These are phyloP conservation scores for Tricholoma hemisulphureum DNA, from an alignment of 768 basidiomycete species.

Conservation along the genomic window DNA sequence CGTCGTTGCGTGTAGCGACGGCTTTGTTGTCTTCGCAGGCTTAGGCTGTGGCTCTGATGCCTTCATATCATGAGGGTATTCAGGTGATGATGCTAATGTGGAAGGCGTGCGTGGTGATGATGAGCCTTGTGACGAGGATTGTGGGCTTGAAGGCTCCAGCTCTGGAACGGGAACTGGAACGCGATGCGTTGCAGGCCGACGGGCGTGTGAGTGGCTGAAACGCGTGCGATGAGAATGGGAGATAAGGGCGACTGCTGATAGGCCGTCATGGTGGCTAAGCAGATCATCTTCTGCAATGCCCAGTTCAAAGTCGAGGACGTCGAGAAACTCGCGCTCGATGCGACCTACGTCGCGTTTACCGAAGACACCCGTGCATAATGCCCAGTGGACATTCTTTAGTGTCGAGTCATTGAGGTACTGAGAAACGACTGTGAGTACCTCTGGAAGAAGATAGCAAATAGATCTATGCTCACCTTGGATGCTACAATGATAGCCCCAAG, in stretches of 20 bases:
- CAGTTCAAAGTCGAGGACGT: conserved; percentile 76
- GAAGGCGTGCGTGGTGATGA: conserved; percentile 28
- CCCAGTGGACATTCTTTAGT: conserved; percentile 90
- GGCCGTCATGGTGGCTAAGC: conserved; percentile 48
- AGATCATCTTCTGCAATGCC: conserved; percentile 63
- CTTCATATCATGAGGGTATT: conserved; percentile 18
- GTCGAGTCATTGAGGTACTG: conserved; percentile 88
- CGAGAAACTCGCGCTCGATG: conserved; percentile 80
- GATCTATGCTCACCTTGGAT: conserved; percentile 57
- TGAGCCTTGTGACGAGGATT: conserved; percentile 32
- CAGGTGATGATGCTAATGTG: conserved; percentile 22
- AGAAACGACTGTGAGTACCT: conserved; percentile 7
- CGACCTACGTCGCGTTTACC: conserved; percentile 79
- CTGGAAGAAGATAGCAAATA: conserved; percentile 9
- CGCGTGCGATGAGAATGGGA: conserved; percentile 23
- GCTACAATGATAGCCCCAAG: conserved; percentile 87
- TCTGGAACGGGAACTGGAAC: conserved; percentile 34
- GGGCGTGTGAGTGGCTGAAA: conserved; percentile 17
- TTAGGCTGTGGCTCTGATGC: conserved; percentile 13
- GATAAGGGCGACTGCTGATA: conserved; percentile 25
- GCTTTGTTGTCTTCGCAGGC: conserved; percentile 19
- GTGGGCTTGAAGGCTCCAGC: conserved; percentile 41
- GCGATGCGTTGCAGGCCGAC: conserved; percentile 5
- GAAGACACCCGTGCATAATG: conserved; percentile 79
- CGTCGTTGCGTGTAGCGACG: conserved; percentile 36